Evolutionary conservation across 805 yeast genomes (phyloP).

Genomic region (Cyberlindnera subsufficiens): DNA sequence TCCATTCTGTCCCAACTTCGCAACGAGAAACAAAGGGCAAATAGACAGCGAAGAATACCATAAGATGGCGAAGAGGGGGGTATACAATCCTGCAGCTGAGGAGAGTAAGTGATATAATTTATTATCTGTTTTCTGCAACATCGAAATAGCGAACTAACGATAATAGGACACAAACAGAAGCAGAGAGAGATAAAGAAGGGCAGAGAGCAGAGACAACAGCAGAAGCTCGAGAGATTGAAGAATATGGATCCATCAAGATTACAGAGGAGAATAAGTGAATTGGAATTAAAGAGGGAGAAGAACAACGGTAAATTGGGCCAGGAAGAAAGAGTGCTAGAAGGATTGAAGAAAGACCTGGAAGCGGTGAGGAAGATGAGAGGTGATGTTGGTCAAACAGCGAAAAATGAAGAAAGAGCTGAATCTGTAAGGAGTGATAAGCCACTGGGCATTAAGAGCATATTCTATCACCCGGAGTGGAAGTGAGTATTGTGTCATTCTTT

Average conservation of each 20-base stretch:
- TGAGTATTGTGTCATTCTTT: neutral
- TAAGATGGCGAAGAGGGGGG: slow-evolving; percentile 7
- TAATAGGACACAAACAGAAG: slow-evolving; percentile 22
- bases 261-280: slow-evolving; percentile 15
- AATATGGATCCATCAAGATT: slow-evolving; percentile 20
- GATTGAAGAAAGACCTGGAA: slow-evolving; percentile 35
- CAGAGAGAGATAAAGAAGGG: slow-evolving; percentile 21
- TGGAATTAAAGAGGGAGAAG: slow-evolving; percentile 23
- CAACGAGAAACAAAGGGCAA: too few species aligned
- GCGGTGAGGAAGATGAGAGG: slow-evolving; percentile 26
- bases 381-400: slow-evolving; percentile 1
- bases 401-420: neutral
- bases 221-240: slow-evolving; percentile 21
- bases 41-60: neutral
- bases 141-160: neutral
- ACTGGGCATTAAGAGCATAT: slow-evolving; percentile 46
- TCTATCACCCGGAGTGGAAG: slow-evolving; percentile 63
- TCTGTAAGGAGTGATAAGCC: slow-evolving; percentile 6
- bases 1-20: too few species aligned
- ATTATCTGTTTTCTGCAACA: too few species aligned
- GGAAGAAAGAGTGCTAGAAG: slow-evolving; percentile 29
- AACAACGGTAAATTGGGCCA: slow-evolving; percentile 31
- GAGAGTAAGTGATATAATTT: slow-evolving; percentile 9
- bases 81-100: slow-evolving; percentile 8
- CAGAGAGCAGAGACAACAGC: slow-evolving; percentile 18